These are phyloP conservation scores for Monilinia aucupariae DNA, from an alignment of 2,329 filamentous ascomycete species.

Conservation along the genomic window DNA sequence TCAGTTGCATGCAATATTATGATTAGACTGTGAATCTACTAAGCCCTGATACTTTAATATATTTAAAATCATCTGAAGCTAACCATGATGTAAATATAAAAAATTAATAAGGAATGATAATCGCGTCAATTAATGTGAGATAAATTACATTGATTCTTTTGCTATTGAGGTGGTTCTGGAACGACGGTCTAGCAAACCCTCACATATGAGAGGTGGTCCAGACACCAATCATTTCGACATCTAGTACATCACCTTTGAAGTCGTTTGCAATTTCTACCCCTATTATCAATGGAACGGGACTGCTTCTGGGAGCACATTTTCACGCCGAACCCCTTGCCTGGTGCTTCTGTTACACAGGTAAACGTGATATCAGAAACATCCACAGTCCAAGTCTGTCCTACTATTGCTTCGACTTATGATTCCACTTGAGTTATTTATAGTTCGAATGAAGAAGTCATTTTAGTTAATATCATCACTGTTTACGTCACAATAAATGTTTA, in stretches of 20 bases:
- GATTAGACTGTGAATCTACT: too few species aligned
- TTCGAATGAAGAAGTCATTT: constrained; percentile 4
- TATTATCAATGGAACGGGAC: constrained; percentile 2
- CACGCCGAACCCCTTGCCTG: background rate
- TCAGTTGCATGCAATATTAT: too few species aligned
- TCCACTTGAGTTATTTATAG: constrained; percentile 14
- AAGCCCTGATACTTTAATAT: too few species aligned
- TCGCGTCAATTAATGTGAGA: too few species aligned
- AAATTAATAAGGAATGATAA: too few species aligned
- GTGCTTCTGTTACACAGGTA: constrained; percentile 3
- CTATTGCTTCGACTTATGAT: constrained; percentile 9
- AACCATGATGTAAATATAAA: too few species aligned
- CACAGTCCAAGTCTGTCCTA: constrained; percentile 16
- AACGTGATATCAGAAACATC: constrained; percentile 15
- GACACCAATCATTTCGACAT: background rate
- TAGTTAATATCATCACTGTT: constrained; percentile 15
- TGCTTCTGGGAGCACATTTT: constrained; percentile 4
- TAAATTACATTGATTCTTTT: background rate
- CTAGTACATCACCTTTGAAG: constrained; percentile 4
- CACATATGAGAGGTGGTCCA: background rate
- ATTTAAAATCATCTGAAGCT: too few species aligned
- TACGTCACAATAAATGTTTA: constrained; percentile 12
- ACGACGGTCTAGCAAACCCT: constrained; percentile 8
- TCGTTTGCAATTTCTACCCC: constrained; percentile 8
- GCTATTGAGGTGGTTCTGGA: background rate